Base-by-base conservation (phyloP, 805 yeast genomes). In the Cyberlindnera amylophila region DNA sequence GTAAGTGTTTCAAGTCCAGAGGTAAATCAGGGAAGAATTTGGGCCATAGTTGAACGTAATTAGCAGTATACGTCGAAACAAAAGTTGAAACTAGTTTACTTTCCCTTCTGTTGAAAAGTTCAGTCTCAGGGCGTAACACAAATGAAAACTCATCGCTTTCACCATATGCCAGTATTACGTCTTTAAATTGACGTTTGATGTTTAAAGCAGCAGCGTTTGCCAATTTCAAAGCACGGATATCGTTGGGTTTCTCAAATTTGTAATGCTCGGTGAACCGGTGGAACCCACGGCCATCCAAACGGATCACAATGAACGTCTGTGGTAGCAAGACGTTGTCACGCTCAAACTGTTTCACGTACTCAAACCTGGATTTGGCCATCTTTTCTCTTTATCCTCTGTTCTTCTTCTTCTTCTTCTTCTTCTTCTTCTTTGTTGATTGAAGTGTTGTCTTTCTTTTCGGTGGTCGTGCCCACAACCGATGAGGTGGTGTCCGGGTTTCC, bases 141-240 rank as follows among this genome's bases (percentile, higher is more conserved):
- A 91, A 91, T 12, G 91, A 82, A 59, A 85, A 93, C 65, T 93
- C 99, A 62, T 93, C 99, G 30, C 95, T 83, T 55, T 93, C 98
- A 0, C 99, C 99, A 59, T 84, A 93, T 0, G 96, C 96, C 60
- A 90, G 50, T 9, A 81, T 55, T 0, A 87, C 73, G 49, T 93
- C 98, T 8, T 84, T 77, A 32, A 87, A 76, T 30, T 74, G 70
- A 26, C 71, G 62, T 68, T 86, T 74, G 10, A 89, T 72, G 36
- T 75, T 73, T 46, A 60, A 53, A 0, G 98, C 98, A 4, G 96
- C 80, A 3, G 72, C 67, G 64, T 89, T 93, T 89, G 93, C 89
- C 46, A 89, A 75, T 2, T 69, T 64, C 26, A 93, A 62, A 0
- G 98, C 98, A 18, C 79, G 59, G 21, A 62, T 47, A 63, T 93